Percentiles rank a stretch among this genome's conserved stretches.
Conservation (phyloP, 2,329 filamentous ascomycete species). For the Aaosphaeria arxii region DNA sequence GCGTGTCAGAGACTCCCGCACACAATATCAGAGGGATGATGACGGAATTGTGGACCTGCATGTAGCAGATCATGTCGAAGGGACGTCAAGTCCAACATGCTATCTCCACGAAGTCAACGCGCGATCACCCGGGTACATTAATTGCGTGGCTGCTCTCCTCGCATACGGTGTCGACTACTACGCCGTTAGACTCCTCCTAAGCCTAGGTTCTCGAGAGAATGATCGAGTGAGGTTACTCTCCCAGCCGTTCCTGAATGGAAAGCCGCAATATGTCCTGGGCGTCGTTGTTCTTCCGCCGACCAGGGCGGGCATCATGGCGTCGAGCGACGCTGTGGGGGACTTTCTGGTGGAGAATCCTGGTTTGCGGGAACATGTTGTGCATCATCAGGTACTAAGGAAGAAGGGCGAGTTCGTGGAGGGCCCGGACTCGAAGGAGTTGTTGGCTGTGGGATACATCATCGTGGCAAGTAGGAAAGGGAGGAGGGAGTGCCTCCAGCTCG, state of each 20-base stretch:
- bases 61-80: background rate
- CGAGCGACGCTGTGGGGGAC: conserved; percentile 4
- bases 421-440: conserved; percentile 4
- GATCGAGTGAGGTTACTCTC: conserved; percentile 12
- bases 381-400: conserved; percentile 8
- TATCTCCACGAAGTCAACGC: conserved; percentile 15
- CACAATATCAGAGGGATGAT: background rate
- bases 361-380: conserved; percentile 2
- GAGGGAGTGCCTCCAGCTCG: conserved; percentile 2
- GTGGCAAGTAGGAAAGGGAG: conserved; percentile 4
- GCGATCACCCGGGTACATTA: conserved; percentile 10
- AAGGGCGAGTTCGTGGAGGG: conserved; percentile 8
- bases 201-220: conserved; percentile 10
- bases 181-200: conserved; percentile 6
- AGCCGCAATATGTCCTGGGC: conserved; percentile 3
- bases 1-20: conserved; percentile 8
- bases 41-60: conserved; percentile 5
- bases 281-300: conserved; percentile 7
- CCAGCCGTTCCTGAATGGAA: conserved; percentile 8
- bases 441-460: conserved; percentile 8
- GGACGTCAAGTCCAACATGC: background rate
- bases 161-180: conserved; percentile 16
- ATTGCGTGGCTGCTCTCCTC: conserved; percentile 2
- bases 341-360: conserved; percentile 3
- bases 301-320: conserved; percentile 5